phyloP scores from a whole-genome alignment of 805 yeast genomes.

The Kodamaea jinghongensis region DNA sequence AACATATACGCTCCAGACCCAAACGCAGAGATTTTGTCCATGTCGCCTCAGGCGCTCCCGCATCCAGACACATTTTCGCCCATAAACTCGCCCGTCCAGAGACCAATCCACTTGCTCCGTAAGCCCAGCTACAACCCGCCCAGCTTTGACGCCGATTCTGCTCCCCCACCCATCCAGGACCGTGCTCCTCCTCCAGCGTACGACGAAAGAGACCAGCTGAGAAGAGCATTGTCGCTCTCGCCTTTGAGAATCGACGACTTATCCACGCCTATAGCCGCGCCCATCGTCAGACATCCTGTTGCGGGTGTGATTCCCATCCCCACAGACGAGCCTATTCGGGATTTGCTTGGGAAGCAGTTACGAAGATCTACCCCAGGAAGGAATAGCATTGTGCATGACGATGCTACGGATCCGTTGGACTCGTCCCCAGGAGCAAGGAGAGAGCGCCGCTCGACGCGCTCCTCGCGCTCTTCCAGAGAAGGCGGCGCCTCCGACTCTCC shows the following conservation, averaged over 20 bases:
- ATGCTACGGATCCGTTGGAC: no score
- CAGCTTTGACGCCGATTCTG: constrained; percentile 43
- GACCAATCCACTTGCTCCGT: constrained; percentile 56
- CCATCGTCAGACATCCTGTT: not conserved
- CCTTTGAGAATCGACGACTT: constrained; percentile 22
- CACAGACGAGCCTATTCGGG: constrained; percentile 15
- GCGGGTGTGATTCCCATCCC: constrained; percentile 1
- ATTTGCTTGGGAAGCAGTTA: constrained; percentile 16
- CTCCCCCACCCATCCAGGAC: constrained; percentile 16
- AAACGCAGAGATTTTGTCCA: constrained; percentile 36
- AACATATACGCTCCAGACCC: constrained; percentile 55
- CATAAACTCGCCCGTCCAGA: constrained; percentile 30
- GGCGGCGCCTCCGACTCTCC: no score
- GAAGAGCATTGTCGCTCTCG: constrained; percentile 15
- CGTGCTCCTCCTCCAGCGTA: constrained; percentile 32
- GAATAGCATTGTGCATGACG: not conserved
- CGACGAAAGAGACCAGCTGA: constrained; percentile 18
- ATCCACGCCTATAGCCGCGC: constrained; percentile 3
- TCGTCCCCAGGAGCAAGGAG: no score
- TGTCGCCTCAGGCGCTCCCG: constrained; percentile 68
- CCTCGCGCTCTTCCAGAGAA: no score
- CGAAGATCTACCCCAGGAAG: not conserved
- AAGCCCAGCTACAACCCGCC: constrained; percentile 63
- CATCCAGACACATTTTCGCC: constrained; percentile 42
- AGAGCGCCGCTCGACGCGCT: no score